Evolutionary conservation across 257 asterid species (phyloP).

Genomic region (Striga asiatica): DNA sequence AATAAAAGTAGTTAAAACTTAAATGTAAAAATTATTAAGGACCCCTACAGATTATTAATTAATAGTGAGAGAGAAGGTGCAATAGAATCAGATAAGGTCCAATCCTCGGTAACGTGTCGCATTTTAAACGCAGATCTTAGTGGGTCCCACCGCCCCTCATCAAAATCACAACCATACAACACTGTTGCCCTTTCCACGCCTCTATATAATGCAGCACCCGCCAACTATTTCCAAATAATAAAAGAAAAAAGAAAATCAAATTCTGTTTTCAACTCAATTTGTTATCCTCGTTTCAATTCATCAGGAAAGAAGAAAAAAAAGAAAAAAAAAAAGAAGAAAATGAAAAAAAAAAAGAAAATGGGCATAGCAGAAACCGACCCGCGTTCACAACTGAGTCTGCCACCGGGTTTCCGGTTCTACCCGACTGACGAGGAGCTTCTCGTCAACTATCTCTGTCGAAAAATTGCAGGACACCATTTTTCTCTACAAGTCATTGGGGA

Average conservation of each 20-base stretch:
- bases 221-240: slow-evolving; percentile 1
- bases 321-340: neutral
- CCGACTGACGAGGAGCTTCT: slow-evolving; percentile 87
- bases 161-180: slow-evolving; percentile 26
- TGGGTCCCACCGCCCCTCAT: slow-evolving; percentile 19
- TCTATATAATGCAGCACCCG: no score
- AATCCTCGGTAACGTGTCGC: slow-evolving; percentile 35
- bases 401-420: slow-evolving; percentile 86
- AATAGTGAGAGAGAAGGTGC: no score
- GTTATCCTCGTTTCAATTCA: no score
- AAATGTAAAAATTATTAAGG: no score
- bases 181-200: slow-evolving; percentile 23
- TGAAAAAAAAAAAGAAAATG: slow-evolving; percentile 22
- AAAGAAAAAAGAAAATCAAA: neutral
- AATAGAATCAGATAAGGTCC: neutral
- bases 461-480: slow-evolving; percentile 72
- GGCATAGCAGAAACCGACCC: slow-evolving; percentile 59
- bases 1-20: no score
- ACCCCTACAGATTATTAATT: no score
- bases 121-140: slow-evolving; percentile 20
- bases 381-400: slow-evolving; percentile 60
- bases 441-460: slow-evolving; percentile 65
- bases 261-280: no score
- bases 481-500: slow-evolving; percentile 62
- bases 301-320: neutral